phyloP scores from a whole-genome alignment of 305 asterid genomes.

The Fraxinus velutina region DNA sequence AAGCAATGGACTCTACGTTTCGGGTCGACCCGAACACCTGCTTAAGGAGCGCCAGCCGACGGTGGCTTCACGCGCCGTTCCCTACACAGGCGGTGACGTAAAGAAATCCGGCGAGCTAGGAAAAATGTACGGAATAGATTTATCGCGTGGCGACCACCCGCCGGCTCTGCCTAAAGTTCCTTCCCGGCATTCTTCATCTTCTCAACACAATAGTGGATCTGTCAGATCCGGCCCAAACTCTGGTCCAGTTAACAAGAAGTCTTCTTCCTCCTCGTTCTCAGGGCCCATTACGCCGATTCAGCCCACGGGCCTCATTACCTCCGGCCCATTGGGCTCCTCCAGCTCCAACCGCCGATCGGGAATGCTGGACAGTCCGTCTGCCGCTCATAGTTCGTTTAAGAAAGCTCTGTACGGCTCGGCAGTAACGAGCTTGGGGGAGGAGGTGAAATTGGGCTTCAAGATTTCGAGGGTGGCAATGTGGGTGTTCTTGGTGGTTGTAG shows the following conservation, averaged over 20 bases:
- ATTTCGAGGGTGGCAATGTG: slow-evolving; percentile 80
- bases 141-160: slow-evolving; percentile 31
- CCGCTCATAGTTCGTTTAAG: slow-evolving; percentile 19
- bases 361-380: slow-evolving; percentile 24
- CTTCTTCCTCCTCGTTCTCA: slow-evolving; percentile 42
- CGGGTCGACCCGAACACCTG: slow-evolving; percentile 84
- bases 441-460: slow-evolving; percentile 60
- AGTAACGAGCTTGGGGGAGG: slow-evolving; percentile 59
- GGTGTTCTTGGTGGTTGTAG: slow-evolving; percentile 60
- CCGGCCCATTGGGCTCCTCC: slow-evolving; percentile 28
- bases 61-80: slow-evolving; percentile 67
- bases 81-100: slow-evolving; percentile 92
- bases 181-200: slow-evolving; percentile 50
- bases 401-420: slow-evolving; percentile 59
- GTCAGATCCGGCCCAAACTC: slow-evolving; percentile 68
- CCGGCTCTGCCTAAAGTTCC: slow-evolving; percentile 45
- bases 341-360: slow-evolving; percentile 30
- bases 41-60: slow-evolving; percentile 61
- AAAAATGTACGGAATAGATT: slow-evolving; percentile 78
- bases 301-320: slow-evolving; percentile 47
- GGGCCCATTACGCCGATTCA: slow-evolving; percentile 51
- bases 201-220: slow-evolving; percentile 61
- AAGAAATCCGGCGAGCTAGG: slow-evolving; percentile 92
- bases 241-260: slow-evolving; percentile 18
- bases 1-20: slow-evolving; percentile 75